phyloP scores from a whole-genome alignment of 176 grass and related monocot species.

The Avena atlantica region DNA sequence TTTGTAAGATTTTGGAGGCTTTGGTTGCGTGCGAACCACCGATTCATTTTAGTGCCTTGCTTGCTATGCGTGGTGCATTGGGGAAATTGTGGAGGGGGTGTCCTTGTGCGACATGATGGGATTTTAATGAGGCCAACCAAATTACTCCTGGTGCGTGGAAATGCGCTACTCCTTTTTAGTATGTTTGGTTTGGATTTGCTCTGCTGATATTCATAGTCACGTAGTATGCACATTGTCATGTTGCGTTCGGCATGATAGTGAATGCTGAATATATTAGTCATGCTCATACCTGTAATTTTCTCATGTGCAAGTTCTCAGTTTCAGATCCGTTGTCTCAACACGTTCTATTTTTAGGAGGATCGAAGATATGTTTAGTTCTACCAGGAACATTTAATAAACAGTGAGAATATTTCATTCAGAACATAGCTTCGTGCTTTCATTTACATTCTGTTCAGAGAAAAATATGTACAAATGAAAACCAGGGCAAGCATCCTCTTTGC shows the following conservation, averaged over 20 bases:
- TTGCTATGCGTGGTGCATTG: background rate
- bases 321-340: background rate
- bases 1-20: background rate
- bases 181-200: constrained; percentile 12
- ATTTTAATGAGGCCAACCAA: background rate
- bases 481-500: background rate
- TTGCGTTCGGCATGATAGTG: background rate
- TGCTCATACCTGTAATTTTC: background rate
- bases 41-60: background rate
- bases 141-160: constrained; percentile 6
- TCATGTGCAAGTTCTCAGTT: background rate
- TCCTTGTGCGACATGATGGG: background rate
- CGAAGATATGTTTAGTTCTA: background rate
- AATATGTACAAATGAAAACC: background rate
- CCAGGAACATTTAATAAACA: background rate
- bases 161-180: background rate
- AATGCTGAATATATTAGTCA: background rate
- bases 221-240: background rate
- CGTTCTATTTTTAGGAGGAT: constrained; percentile 1
- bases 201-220: background rate
- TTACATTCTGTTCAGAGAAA: background rate
- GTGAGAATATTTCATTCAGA: background rate
- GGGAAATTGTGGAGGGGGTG: background rate
- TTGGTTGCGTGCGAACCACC: background rate
- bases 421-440: background rate